These are phyloP conservation scores for Colletotrichum incanum DNA, from an alignment of 2,329 filamentous ascomycete species.

Conservation along the genomic window DNA sequence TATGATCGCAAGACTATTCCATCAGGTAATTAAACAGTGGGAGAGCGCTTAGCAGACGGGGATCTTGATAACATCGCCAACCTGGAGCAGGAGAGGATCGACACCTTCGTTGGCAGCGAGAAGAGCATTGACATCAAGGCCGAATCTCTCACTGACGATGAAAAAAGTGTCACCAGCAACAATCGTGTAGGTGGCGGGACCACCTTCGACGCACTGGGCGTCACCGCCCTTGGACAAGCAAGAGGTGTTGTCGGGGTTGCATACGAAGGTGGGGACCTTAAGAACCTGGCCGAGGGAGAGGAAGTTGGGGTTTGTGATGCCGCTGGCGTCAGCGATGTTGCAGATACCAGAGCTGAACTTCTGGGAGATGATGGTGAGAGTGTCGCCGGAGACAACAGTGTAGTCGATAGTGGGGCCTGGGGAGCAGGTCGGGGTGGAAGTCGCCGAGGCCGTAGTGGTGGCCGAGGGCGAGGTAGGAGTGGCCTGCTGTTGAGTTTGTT, in stretches of 20 bases:
- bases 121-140: conserved; percentile 22
- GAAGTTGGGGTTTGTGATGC: conserved; percentile 28
- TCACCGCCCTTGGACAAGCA: conserved; percentile 22
- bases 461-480: conserved; percentile 7
- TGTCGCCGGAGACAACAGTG: conserved; percentile 23
- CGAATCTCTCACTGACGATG: conserved; percentile 11
- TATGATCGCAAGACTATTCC: background rate
- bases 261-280: conserved; percentile 26
- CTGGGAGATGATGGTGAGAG: conserved; percentile 31
- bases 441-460: background rate
- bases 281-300: conserved; percentile 7
- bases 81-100: conserved; percentile 16
- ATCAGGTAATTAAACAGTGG: too few relatives aligned
- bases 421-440: conserved; percentile 26
- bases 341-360: conserved; percentile 36
- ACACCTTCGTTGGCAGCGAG: conserved; percentile 22
- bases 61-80: conserved; percentile 26
- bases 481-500: conserved; percentile 11
- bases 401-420: conserved; percentile 24
- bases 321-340: conserved; percentile 24
- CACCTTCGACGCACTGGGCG: conserved; percentile 10
- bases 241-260: conserved; percentile 38
- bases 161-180: conserved; percentile 29
- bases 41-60: conserved; percentile 16
- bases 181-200: conserved; percentile 19